A percentile compares a stretch with the other conserved stretches of the same genome.
Evolutionary conservation across 805 yeast species (phyloP).

Genomic region (Candida arabinofermentans): DNA sequence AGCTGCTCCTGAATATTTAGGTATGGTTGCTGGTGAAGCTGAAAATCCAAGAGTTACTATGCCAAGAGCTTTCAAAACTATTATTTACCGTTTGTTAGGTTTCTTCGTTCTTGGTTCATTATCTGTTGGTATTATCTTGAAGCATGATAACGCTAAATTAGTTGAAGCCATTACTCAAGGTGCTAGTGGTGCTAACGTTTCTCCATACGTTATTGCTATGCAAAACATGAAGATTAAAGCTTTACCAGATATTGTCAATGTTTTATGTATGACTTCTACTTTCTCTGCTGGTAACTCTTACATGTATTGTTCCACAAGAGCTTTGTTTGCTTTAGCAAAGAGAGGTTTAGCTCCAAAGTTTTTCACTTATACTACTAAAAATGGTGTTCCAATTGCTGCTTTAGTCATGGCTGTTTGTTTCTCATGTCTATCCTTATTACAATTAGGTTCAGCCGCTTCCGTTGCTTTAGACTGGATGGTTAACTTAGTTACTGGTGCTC

Average conservation of each 20-base stretch:
- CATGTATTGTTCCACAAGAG: conserved; percentile 65
- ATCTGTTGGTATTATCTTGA: conserved; percentile 73
- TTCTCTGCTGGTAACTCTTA: conserved; percentile 84
- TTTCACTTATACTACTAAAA: conserved; percentile 55
- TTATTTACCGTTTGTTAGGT: conserved; percentile 61
- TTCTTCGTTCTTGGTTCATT: conserved; percentile 72
- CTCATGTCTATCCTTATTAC: conserved; percentile 30
- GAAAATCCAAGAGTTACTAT: conserved; percentile 49
- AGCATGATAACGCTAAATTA: conserved; percentile 62
- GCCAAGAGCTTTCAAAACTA: conserved; percentile 77
- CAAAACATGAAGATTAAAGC: conserved; percentile 58
- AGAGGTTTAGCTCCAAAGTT: conserved; percentile 71
- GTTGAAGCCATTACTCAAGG: conserved; percentile 53
- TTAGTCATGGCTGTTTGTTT: conserved; percentile 31
- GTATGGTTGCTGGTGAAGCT: conserved; percentile 88
- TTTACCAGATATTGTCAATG: conserved; percentile 77
- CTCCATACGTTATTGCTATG: conserved; percentile 86
- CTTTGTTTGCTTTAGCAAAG: conserved; percentile 65
- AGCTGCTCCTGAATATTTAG: conserved; percentile 82
- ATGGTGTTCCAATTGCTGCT: conserved; percentile 50
- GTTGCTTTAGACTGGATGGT: conserved; percentile 31
- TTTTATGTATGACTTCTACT: conserved; percentile 66
- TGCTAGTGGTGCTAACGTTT: conserved; percentile 73
- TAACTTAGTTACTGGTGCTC: conserved; percentile 28
- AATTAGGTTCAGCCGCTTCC: conserved; percentile 31